These are phyloP conservation scores for Antitrichia curtipendula DNA, from an alignment of 225 moss, liverwort and hornwort genomes.

Conservation along the genomic window DNA sequence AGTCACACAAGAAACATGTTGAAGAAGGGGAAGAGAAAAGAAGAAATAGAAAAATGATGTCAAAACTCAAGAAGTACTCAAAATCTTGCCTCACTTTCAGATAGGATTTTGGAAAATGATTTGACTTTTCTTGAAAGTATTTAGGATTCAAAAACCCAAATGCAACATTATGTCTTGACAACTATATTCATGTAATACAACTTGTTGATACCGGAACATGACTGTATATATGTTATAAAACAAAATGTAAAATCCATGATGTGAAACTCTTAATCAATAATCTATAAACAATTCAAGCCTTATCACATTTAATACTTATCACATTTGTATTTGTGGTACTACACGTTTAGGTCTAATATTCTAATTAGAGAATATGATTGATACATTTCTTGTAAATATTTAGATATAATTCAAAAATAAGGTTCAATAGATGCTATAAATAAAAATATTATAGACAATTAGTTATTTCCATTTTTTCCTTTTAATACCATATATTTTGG, in stretches of 20 bases:
- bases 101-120: background rate
- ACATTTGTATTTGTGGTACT: background rate
- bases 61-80: background rate
- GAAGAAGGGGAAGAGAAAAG: fast-evolving
- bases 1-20: background rate
- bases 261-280: background rate
- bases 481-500: background rate
- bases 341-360: background rate
- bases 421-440: background rate
- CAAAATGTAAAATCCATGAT: background rate
- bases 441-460: background rate
- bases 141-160: background rate
- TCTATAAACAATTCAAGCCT: background rate
- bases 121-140: background rate
- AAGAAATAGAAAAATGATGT: background rate
- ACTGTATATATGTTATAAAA: no score
- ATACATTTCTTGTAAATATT: background rate
- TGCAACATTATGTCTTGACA: background rate
- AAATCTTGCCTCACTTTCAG: background rate
- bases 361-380: background rate
- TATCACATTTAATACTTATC: background rate
- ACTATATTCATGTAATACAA: background rate
- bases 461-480: background rate
- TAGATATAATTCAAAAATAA: background rate
- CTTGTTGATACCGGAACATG: no score